Evolutionary conservation across 1,284 basidiomycete genomes (phyloP), one percentile per base, ranked within the genome.

Genomic region (Coniferiporia weirii): DNA sequence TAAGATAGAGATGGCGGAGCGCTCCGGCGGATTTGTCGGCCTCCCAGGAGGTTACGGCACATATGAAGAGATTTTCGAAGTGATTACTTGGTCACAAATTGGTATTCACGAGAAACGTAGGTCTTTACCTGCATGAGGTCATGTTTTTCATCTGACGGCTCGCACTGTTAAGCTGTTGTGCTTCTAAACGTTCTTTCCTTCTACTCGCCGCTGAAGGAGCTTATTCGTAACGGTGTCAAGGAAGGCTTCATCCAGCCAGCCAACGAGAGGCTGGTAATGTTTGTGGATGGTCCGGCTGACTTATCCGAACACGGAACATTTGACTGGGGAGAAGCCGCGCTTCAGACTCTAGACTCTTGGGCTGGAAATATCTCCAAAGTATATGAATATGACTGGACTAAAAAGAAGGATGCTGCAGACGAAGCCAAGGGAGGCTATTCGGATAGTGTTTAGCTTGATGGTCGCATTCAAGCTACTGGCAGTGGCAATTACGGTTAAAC

Each of bases 21-120:
- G 89, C 19, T 82, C 82, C 0, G 79, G 82, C 34, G 93, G 85
- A 0, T 98, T 98, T 67, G 76, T 97, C 52, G 90, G 86, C 15
- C 77, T 97, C 10, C 94, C 95, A 4, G 95, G 95, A 38, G 95
- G 95, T 0, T 95, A 84, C 68, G 94, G 94, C 15, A 96, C 93
- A 0, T 93, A 92, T 65, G 95, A 97, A 71, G 95, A 97, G 79
- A 89, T 89, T 54, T 73, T 97, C 52, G 95, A 97, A 73, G 94
- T 92, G 64, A 81, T 88, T 44, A 95, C 94, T 2, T 98, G 95
- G 95, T 87, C 85, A 8, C 91, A 95, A 70, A 74, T 97, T 15
- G 91, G 91, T 19, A 93, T 97, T 60, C 94, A 96, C 70, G 77
- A 81, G 54, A 93, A 93, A 75, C 91, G 89, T 91, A 68, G 62